Percentiles rank a stretch among this genome's conserved stretches.
Conservation (phyloP, 2,329 filamentous ascomycete genomes). For the Mariannaea sp. region DNA sequence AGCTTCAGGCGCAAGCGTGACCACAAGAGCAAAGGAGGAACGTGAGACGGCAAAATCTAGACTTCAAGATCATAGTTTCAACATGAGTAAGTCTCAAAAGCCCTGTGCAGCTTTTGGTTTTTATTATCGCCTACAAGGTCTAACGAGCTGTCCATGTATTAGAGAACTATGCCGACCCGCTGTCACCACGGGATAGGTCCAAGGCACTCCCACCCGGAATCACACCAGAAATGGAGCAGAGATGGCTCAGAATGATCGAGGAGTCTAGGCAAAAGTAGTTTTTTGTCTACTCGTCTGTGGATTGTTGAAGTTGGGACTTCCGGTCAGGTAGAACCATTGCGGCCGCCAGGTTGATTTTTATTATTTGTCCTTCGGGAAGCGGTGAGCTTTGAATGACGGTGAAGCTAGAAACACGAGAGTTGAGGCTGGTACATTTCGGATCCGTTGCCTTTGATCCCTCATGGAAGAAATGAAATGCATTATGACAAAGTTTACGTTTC, state of each 20-base stretch:
- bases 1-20: slow-evolving; percentile 29
- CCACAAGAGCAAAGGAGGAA: slow-evolving; percentile 51
- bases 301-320: no score
- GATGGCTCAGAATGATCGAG: slow-evolving; percentile 44
- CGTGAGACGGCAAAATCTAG: slow-evolving; percentile 44
- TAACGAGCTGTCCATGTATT: slow-evolving; percentile 18
- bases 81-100: slow-evolving; percentile 46
- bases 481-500: neutral
- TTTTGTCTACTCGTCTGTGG: neutral
- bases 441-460: slow-evolving; percentile 6
- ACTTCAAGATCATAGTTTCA: slow-evolving; percentile 53
- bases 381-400: slow-evolving; percentile 10
- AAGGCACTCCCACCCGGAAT: slow-evolving; percentile 46
- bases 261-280: slow-evolving; percentile 17
- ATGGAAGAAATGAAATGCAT: neutral
- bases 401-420: neutral
- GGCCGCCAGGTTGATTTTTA: no score
- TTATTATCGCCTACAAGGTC: neutral
- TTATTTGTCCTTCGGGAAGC: neutral
- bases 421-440: neutral
- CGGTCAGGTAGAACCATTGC: no score
- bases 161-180: slow-evolving; percentile 51
- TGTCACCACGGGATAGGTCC: slow-evolving; percentile 46
- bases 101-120: neutral
- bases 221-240: slow-evolving; percentile 48